These are phyloP conservation scores for Medicago truncatula DNA, from an alignment of 306 rosid species.

Conservation along the genomic window DNA sequence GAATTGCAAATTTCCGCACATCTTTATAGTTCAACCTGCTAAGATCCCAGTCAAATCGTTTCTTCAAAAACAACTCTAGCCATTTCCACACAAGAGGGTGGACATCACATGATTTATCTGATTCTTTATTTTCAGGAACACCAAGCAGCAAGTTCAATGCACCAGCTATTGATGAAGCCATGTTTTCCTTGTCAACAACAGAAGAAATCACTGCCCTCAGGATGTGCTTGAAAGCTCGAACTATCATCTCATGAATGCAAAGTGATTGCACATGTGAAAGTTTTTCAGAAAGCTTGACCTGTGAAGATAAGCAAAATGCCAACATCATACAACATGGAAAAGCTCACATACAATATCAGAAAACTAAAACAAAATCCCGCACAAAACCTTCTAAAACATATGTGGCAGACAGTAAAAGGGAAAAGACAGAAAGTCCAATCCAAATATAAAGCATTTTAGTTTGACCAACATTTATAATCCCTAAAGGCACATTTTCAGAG, in stretches of 20 bases:
- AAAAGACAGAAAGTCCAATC: constrained; percentile 16
- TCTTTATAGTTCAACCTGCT: constrained; percentile 67
- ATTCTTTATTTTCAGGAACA: constrained; percentile 64
- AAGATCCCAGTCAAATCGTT: constrained; percentile 88
- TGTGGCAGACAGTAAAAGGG: constrained; percentile 20
- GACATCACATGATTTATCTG: constrained; percentile 57
- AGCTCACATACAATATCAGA: constrained; percentile 28
- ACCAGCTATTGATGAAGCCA: constrained; percentile 82
- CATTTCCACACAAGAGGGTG: constrained; percentile 85
- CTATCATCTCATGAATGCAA: constrained; percentile 96
- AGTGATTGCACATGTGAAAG: constrained; percentile 96
- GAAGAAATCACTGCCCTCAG: constrained; percentile 90
- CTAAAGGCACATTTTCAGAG: constrained; percentile 25
- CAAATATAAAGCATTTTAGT: constrained; percentile 34
- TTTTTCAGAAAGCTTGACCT: constrained; percentile 98
- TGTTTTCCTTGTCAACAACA: constrained; percentile 62
- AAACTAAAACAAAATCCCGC: constrained; percentile 21
- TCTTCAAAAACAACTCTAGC: constrained; percentile 79
- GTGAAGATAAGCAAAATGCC: constrained; percentile 46
- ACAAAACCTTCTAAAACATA: constrained; percentile 25
- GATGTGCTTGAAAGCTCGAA: constrained; percentile 96
- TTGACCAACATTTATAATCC: constrained; percentile 23
- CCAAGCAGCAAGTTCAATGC: constrained; percentile 88
- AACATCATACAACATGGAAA: constrained; percentile 34
- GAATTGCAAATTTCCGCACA: constrained; percentile 85